Conservation (phyloP, 768 basidiomycete genomes). For the Mycena rosella region DNA sequence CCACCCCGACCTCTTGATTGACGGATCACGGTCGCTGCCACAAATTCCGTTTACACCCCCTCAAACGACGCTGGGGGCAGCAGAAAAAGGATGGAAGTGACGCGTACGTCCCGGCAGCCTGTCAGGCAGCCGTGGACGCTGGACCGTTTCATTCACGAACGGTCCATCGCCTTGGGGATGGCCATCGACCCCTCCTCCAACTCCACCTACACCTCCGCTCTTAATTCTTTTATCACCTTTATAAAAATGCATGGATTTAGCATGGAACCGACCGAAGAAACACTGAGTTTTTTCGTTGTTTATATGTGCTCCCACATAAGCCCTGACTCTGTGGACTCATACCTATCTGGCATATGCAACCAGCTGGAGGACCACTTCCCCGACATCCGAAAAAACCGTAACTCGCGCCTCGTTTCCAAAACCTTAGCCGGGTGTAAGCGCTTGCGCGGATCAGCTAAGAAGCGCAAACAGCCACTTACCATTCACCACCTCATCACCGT, state of each 20-base stretch:
- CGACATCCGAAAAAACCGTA: constrained; percentile 40
- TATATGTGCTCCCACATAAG: constrained; percentile 53
- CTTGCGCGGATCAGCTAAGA: constrained; percentile 29
- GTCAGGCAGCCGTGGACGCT: constrained; percentile 47
- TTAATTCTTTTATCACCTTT: constrained; percentile 51
- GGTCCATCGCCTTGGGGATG: constrained; percentile 40
- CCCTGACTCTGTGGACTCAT: constrained; percentile 49
- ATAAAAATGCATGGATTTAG: constrained; percentile 43
- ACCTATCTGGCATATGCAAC: constrained; percentile 56
- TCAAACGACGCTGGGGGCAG: constrained; percentile 45
- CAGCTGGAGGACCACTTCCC: constrained; percentile 53
- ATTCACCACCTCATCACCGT: constrained; percentile 29
- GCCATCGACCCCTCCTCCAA: constrained; percentile 39
- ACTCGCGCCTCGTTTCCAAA: constrained; percentile 40
- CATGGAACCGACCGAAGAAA: constrained; percentile 49
- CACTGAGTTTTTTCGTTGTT: constrained; percentile 50
- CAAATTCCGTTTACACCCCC: constrained; percentile 44
- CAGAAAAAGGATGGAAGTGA: constrained; percentile 34
- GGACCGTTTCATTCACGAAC: constrained; percentile 47
- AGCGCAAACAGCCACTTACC: constrained; percentile 46
- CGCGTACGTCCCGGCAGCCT: constrained; percentile 47
- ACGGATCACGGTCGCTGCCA: too few species aligned
- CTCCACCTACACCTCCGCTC: constrained; percentile 44
- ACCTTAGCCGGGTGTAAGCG: constrained; percentile 49
- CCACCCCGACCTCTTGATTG: constrained; percentile 17